Base-by-base conservation (phyloP, 345 rosid genomes). In the Pistacia vera region DNA sequence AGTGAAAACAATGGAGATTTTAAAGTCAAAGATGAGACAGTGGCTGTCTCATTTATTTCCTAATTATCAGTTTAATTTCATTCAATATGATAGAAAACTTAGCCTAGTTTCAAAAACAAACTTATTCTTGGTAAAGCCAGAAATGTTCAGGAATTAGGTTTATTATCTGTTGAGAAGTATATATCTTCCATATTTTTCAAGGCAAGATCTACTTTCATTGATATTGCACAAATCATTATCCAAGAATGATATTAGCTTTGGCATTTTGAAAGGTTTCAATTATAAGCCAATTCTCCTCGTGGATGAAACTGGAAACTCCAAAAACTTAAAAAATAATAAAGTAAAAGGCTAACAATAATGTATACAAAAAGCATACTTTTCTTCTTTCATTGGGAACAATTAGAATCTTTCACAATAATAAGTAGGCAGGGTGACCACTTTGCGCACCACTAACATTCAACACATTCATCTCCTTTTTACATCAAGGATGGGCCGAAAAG, bases 401-500 rank as follows among this genome's bases (percentile, higher is more conserved):
- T 73, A 66, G 56, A 78, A 56, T 66, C 66, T 57, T 75, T 70
- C 52, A 71, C 78, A 75, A 71, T 69, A 64, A 75, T 41, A 28
- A 66, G 52, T 52, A 16, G 66, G 83, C 13, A 85, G 93, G 90
- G 93, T 83, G 93, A 57, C 91, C 84, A 80, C 79, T 74, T 70
- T 11, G 90, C 90, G 77, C 93, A 88, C 93, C 90, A 72, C 91
- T 80, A 41, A 8, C 58, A 12, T 65, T 44, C 8, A 5, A 3
- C 17, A 5, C 11, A 56, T 60, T 22, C 41, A 33, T 30, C 25
- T 16, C 55, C 60, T 4, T 13, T 36, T 33, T 30, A 57, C 56
- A 60, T 85, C 75, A 89, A 71, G 85, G 78, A 80, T 90, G 98
- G 76, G 90, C 85, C 28, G 97, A 86, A 77, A 97, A 89, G 86